Percentiles rank a stretch among this genome's conserved stretches.
Evolutionary conservation across 2,329 filamentous ascomycete species (phyloP).

Genomic region (Calonectria hongkongensis): DNA sequence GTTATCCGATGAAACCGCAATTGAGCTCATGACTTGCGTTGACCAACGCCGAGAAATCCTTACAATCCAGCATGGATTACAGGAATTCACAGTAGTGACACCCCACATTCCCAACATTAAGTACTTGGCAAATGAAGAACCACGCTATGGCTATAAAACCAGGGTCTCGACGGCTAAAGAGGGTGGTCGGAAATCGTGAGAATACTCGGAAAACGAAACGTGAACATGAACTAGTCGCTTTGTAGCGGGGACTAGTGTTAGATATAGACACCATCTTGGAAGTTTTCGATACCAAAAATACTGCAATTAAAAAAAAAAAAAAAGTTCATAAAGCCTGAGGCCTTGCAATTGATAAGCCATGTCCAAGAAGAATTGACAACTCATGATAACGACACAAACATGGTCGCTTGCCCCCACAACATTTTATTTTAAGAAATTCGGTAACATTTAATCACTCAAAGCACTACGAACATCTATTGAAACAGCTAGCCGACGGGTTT

Average conservation of each 20-base stretch:
- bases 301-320: neutral
- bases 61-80: constrained; percentile 22
- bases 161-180: constrained; percentile 28
- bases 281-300: constrained; percentile 6
- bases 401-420: neutral
- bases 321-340: too few relatives aligned
- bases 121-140: constrained; percentile 22
- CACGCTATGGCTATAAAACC: constrained; percentile 8
- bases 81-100: constrained; percentile 34
- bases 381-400: neutral
- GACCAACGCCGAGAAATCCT: neutral
- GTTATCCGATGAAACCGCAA: constrained; percentile 61
- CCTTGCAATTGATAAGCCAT: too few relatives aligned
- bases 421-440: neutral
- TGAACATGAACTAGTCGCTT: neutral
- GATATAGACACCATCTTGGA: neutral
- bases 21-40: neutral
- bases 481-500: too few relatives aligned
- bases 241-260: neutral
- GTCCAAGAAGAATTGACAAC: neutral
- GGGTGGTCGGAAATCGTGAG: neutral
- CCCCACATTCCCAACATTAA: constrained; percentile 20
- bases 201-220: neutral
- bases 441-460: neutral
- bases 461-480: neutral